Conservation (phyloP, 1,284 basidiomycete species). For the Tilletia indica region DNA sequence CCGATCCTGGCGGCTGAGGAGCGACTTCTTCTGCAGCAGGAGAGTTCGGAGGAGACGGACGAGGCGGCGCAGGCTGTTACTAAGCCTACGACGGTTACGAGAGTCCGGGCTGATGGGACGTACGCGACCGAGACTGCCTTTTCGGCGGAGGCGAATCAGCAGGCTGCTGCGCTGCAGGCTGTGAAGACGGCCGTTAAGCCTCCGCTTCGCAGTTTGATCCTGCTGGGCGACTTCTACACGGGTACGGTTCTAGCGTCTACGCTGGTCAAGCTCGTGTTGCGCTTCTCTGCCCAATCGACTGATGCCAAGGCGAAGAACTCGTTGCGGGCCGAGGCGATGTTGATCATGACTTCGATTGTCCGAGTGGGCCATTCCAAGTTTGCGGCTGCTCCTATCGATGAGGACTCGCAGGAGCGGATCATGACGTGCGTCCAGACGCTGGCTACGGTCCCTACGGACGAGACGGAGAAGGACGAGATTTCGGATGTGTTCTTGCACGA, state of each 20-base stretch:
- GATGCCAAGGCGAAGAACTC: slow-evolving; percentile 64
- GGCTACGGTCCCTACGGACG: slow-evolving; percentile 57
- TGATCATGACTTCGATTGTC: slow-evolving; percentile 96
- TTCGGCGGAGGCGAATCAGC: slow-evolving; percentile 66
- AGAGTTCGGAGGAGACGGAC: slow-evolving; percentile 29
- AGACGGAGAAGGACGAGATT: slow-evolving; percentile 64
- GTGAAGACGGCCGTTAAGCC: slow-evolving; percentile 85
- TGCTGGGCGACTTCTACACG: slow-evolving; percentile 97
- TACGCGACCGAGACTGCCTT: slow-evolving; percentile 96
- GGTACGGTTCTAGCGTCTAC: slow-evolving; percentile 84
- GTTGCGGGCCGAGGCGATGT: slow-evolving; percentile 89
- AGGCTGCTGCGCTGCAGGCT: slow-evolving; percentile 67
- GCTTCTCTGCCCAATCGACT: slow-evolving; percentile 67
- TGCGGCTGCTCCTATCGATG: slow-evolving; percentile 87
- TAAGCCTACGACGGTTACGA: slow-evolving; percentile 60
- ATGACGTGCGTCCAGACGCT: slow-evolving; percentile 94
- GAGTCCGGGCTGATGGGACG: slow-evolving; percentile 90
- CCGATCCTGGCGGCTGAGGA: slow-evolving; percentile 76
- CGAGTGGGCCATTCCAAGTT: slow-evolving; percentile 97
- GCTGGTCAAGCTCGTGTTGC: slow-evolving; percentile 85
- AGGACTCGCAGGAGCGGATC: slow-evolving; percentile 94
- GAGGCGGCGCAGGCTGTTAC: slow-evolving; percentile 41
- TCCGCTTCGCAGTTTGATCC: slow-evolving; percentile 83
- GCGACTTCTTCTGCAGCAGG: slow-evolving; percentile 50
- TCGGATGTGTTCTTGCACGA: slow-evolving; percentile 85